Conservation (phyloP, 2,329 filamentous ascomycete species). For the Daldinia sp. region DNA sequence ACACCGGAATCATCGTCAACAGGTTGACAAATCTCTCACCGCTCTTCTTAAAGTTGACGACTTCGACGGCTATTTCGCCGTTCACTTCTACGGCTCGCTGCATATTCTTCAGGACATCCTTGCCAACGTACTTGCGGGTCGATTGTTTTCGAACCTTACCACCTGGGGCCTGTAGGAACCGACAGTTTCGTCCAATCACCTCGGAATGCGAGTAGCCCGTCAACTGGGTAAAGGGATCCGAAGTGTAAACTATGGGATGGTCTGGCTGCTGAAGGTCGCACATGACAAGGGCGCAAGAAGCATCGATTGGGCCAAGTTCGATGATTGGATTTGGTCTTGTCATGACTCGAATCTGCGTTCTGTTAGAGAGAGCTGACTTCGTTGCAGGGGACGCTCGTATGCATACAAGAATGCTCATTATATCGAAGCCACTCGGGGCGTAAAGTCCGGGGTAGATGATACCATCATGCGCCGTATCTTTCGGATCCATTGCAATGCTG, state of each 20-base stretch:
- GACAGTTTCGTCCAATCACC: slow-evolving; percentile 81
- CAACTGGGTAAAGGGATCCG: slow-evolving; percentile 78
- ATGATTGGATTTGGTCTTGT: slow-evolving; percentile 77
- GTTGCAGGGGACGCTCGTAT: background rate
- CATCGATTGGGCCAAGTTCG: slow-evolving; percentile 81
- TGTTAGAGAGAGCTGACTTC: background rate
- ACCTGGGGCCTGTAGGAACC: slow-evolving; percentile 81
- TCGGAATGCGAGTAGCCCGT: slow-evolving; percentile 81
- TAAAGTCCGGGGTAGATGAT: slow-evolving; percentile 66
- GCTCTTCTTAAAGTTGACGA: slow-evolving; percentile 85
- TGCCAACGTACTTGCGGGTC: slow-evolving; percentile 71
- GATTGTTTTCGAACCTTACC: slow-evolving; percentile 68
- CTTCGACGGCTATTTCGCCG: slow-evolving; percentile 57
- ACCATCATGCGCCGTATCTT: slow-evolving; percentile 49
- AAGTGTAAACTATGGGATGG: slow-evolving; percentile 83
- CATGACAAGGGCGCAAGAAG: slow-evolving; percentile 83
- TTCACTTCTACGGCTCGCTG: slow-evolving; percentile 54
- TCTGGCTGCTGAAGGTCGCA: slow-evolving; percentile 80
- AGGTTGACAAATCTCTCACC: slow-evolving; percentile 83
- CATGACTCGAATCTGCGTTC: slow-evolving; percentile 65
- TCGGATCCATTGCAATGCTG: slow-evolving; percentile 24
- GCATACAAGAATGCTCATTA: slow-evolving; percentile 64
- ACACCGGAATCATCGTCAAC: slow-evolving; percentile 84
- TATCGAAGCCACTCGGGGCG: slow-evolving; percentile 61
- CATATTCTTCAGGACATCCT: slow-evolving; percentile 67